A percentile compares a stretch with the other conserved stretches of the same genome.
Evolutionary conservation across 169 alveolate genomes (phyloP).

Genomic region (Eimeria maxima): DNA sequence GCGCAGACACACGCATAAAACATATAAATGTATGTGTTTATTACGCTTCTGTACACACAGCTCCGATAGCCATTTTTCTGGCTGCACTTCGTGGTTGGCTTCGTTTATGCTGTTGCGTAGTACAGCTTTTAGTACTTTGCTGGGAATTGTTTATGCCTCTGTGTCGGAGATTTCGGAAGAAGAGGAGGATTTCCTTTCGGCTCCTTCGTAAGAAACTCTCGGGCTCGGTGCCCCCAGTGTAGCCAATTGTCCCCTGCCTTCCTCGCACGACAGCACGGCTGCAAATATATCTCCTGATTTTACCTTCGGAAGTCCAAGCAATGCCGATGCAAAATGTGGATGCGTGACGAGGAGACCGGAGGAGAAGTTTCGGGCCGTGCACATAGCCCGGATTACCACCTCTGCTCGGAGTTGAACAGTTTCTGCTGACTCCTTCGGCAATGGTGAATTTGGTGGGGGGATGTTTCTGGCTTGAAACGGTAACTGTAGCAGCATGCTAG

Average conservation of each 20-base stretch:
- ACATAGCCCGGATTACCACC: not conserved
- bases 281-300: not conserved
- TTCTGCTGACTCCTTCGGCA: not conserved
- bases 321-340: not conserved
- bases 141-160: not conserved
- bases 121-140: not conserved
- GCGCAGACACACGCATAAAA: not conserved
- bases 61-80: not conserved
- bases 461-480: not conserved
- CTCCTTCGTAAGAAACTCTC: not conserved
- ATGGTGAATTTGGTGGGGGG: not conserved
- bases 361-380: not conserved
- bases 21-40: not conserved
- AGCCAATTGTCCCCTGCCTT: not conserved
- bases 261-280: not conserved
- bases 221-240: not conserved
- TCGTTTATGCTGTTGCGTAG: not conserved
- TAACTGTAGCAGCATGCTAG: not conserved
- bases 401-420: not conserved
- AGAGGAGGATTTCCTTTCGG: not conserved
- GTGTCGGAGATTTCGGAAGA: not conserved
- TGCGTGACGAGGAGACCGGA: not conserved
- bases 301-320: not conserved
- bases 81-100: not conserved
- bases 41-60: not conserved